Evolutionary conservation across 2,329 filamentous ascomycete genomes (phyloP), one percentile per base, ranked within the genome.

Genomic region (Talaromyces marneffei): DNA sequence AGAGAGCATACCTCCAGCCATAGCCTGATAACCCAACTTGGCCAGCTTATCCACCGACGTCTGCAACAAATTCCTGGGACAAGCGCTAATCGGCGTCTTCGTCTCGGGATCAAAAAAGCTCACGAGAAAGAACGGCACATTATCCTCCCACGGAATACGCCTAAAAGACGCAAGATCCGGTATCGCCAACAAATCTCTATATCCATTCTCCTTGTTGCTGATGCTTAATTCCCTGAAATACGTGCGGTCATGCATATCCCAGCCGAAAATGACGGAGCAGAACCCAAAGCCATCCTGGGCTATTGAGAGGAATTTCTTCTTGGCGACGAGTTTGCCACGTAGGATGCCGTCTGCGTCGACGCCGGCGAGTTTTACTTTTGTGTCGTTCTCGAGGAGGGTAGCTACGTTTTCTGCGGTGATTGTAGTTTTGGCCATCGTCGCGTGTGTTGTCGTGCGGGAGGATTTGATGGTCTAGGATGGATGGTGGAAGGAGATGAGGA

Each of bases 161-260:
- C 92, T 83, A 75, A 89, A 96, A 64, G 83, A 90, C 62, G 77
- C 79, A 40, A 96, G 78, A 71, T 97, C 92, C 0, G 92, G 87
- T 39, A 93, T 80, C 14, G 92, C 92, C 56, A 96, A 83, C 46
- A 96, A 78, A 74, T 96, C 92, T 66, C 88, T 85, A 76, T 96
- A 96, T 46, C 92, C 92, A 73, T 96, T 96, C 70, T 91, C 87
- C 67, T 90, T 89, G 78, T 96, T 96, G 77, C 90, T 94, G 74
- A 96, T 88, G 70, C 85, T 84, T 65, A 96, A 84, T 77, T 96
- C 92, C 68, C 83, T 86, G 73, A 90, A 87, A 75, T 96, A 97
- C 10, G 91, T 95, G 79, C 86, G 83, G 71, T 97, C 92, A 76
- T 97, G 92, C 91, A 96, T 96, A 76, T 97, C 92, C 92, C 92